These are phyloP conservation scores for Nitzschia putrida DNA, from an alignment of 108 stramenopile genomes.

Conservation along the genomic window DNA sequence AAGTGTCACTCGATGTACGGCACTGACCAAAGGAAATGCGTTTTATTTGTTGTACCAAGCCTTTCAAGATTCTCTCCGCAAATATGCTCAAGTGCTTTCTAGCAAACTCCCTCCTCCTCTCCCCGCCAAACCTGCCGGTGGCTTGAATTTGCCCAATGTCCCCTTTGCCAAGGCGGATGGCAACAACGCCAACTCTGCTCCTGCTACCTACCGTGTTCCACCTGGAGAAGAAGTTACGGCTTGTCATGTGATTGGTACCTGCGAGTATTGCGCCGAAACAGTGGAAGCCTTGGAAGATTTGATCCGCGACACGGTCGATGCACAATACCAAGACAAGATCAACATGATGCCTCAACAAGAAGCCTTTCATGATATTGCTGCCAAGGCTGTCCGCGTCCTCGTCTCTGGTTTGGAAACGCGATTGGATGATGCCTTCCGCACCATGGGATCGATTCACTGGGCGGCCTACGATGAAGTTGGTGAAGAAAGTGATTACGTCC, in stretches of 20 bases:
- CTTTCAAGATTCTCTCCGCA: constrained; percentile 82
- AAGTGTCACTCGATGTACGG: constrained; percentile 91
- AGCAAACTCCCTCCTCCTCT: constrained; percentile 70
- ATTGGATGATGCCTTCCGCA: constrained; percentile 75
- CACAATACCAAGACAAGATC: constrained; percentile 74
- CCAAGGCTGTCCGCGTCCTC: constrained; percentile 85
- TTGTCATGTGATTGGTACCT: constrained; percentile 95
- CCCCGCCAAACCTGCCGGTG: constrained; percentile 35
- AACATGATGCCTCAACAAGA: constrained; percentile 88
- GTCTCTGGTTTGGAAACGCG: constrained; percentile 85
- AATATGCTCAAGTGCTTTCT: constrained; percentile 83
- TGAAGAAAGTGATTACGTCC: constrained; percentile 92
- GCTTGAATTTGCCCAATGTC: constrained; percentile 43
- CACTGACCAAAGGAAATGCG: constrained; percentile 92
- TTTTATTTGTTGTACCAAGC: constrained; percentile 90
- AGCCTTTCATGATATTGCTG: constrained; percentile 89
- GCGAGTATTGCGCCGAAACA: constrained; percentile 97
- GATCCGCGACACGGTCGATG: constrained; percentile 89
- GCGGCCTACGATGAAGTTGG: constrained; percentile 82
- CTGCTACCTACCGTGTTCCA: constrained; percentile 64
- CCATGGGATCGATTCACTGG: constrained; percentile 84
- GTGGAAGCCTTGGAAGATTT: constrained; percentile 93
- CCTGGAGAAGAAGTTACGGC: constrained; percentile 85
- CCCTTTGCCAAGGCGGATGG: constrained; percentile 48
- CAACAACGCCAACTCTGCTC: constrained; percentile 17